Conservation (phyloP, 768 basidiomycete genomes). For the Fistulinella prunicolor region DNA sequence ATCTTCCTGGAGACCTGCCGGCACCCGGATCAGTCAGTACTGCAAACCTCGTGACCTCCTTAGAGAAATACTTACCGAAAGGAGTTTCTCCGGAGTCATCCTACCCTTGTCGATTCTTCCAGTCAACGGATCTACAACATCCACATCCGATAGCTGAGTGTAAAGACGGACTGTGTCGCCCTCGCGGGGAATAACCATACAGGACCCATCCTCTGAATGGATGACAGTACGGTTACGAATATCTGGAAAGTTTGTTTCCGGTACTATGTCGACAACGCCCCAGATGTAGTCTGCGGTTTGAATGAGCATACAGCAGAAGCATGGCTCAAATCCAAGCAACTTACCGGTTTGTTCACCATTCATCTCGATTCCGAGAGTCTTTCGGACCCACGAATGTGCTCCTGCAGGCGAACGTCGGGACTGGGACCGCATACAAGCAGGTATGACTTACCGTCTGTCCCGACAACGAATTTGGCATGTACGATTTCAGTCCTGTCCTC, state of each 20-base stretch:
- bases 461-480: constrained; percentile 35
- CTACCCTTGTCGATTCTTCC: constrained; percentile 54
- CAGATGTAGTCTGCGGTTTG: constrained; percentile 59
- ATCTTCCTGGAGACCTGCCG: constrained; percentile 52
- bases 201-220: constrained; percentile 67
- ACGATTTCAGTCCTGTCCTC: constrained; percentile 32
- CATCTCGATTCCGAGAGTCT: constrained; percentile 42
- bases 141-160: constrained; percentile 57
- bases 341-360: constrained; percentile 49
- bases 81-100: constrained; percentile 47
- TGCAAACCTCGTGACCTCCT: too few species aligned
- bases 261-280: constrained; percentile 75
- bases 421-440: background rate
- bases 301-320: background rate
- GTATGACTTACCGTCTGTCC: constrained; percentile 31
- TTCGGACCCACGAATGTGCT: constrained; percentile 48
- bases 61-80: constrained; percentile 42
- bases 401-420: constrained; percentile 20
- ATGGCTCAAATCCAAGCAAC: background rate
- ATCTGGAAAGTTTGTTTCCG: constrained; percentile 77
- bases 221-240: constrained; percentile 62
- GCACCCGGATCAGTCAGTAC: background rate
- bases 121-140: constrained; percentile 41
- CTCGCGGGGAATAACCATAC: constrained; percentile 75
- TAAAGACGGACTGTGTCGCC: constrained; percentile 67